phyloP scores from a whole-genome alignment of 192 early-diverging fungal species.

The Gryganskiella cystojenkinii region DNA sequence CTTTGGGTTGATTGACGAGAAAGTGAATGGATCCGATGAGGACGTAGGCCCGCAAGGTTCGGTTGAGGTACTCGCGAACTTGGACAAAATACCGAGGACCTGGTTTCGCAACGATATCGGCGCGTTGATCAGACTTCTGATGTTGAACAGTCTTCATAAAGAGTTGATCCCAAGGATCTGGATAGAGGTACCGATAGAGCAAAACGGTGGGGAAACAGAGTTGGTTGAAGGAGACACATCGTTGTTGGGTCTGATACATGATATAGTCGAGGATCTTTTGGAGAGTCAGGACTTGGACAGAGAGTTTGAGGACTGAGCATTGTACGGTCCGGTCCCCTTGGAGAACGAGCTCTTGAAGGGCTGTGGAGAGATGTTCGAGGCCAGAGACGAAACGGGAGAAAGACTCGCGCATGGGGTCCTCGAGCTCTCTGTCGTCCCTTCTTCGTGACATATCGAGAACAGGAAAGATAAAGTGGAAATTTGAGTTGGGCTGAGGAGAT shows the following conservation, averaged over 20 bases:
- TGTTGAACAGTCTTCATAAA: constrained; percentile 29
- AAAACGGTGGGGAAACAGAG: constrained; percentile 33
- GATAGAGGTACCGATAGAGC: constrained; percentile 27
- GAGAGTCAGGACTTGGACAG: constrained; percentile 20
- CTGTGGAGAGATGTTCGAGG: constrained; percentile 33
- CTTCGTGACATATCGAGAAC: not conserved
- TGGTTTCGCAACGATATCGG: constrained; percentile 25
- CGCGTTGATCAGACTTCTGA: constrained; percentile 13
- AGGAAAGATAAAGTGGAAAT: not conserved
- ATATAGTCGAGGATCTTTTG: constrained; percentile 25
- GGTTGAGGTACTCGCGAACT: constrained; percentile 11
- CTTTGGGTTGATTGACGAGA: constrained; percentile 11
- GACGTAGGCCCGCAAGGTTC: constrained; percentile 27
- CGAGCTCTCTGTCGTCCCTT: not conserved
- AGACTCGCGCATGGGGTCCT: constrained; percentile 18
- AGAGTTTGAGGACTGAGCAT: constrained; percentile 7
- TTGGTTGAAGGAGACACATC: constrained; percentile 33
- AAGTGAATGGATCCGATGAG: constrained; percentile 14
- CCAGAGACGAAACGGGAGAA: constrained; percentile 39
- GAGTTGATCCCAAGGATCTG: constrained; percentile 25
- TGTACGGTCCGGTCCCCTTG: not conserved
- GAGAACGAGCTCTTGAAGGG: constrained; percentile 14
- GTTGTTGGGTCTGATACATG: not conserved
- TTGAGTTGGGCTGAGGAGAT: not conserved
- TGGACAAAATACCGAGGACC: constrained; percentile 27